These are phyloP conservation scores for Thecaphora thlaspeos DNA, from an alignment of 1,284 basidiomycete genomes.

Conservation along the genomic window DNA sequence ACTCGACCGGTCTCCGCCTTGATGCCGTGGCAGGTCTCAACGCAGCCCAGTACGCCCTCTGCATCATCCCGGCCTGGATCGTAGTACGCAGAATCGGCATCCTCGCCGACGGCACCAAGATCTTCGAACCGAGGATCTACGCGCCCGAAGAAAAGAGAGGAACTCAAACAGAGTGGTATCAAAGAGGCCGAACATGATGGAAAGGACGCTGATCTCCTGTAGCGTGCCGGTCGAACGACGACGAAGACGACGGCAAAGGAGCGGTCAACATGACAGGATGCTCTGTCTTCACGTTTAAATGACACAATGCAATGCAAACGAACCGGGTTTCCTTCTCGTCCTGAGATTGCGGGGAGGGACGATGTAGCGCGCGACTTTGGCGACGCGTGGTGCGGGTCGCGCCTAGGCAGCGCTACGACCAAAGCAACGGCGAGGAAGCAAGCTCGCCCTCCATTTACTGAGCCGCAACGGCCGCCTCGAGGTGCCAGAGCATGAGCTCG, in stretches of 20 bases:
- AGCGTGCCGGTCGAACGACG: too few species aligned
- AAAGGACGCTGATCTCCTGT: slow-evolving; percentile 14
- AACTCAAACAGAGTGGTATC: slow-evolving; percentile 15
- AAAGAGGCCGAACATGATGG: slow-evolving; percentile 21
- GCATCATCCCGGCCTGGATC: slow-evolving; percentile 45
- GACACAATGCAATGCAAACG: too few species aligned
- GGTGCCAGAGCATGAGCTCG: slow-evolving; percentile 39
- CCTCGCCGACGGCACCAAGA: slow-evolving; percentile 28
- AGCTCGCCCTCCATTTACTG: neutral
- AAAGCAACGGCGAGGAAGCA: too few species aligned
- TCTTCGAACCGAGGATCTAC: slow-evolving; percentile 39
- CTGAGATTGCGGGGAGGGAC: too few species aligned
- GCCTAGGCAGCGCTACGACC: too few species aligned
- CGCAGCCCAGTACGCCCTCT: slow-evolving; percentile 46
- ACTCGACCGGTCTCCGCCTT: slow-evolving; percentile 39
- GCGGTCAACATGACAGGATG: too few species aligned
- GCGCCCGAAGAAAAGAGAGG: slow-evolving; percentile 22
- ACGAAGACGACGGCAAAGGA: too few species aligned
- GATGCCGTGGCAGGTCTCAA: slow-evolving; percentile 52
- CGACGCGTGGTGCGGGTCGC: too few species aligned
- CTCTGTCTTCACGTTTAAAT: too few species aligned
- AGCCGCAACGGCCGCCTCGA: slow-evolving; percentile 13
- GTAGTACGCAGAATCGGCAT: slow-evolving; percentile 48
- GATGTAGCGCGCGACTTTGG: too few species aligned
- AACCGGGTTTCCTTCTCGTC: too few species aligned